Evolutionary conservation across 2,329 filamentous ascomycete species (phyloP).

Genomic region (Aureobasidium sp.): DNA sequence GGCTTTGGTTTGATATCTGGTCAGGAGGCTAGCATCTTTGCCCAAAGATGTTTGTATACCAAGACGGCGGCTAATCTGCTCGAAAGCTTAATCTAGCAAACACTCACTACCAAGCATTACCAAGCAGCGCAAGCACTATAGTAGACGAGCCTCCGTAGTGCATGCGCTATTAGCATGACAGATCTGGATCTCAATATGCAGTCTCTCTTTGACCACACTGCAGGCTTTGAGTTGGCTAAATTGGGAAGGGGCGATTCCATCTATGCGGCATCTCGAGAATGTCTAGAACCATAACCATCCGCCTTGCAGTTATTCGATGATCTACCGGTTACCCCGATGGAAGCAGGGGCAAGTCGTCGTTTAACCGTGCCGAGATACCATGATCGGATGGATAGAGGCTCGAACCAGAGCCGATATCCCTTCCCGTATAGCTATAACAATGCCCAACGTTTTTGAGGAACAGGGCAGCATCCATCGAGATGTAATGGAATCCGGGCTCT

Average conservation of each 20-base stretch:
- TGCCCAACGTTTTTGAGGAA: too few relatives aligned
- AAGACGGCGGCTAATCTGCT: neutral
- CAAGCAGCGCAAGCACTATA: neutral
- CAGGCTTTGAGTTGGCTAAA: neutral
- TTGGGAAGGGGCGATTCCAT: neutral
- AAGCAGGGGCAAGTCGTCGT: neutral
- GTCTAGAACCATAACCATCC: neutral
- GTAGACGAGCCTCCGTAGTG: neutral
- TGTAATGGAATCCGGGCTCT: too few relatives aligned
- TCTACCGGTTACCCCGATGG: neutral
- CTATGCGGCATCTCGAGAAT: neutral
- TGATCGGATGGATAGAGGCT: neutral
- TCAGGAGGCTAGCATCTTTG: neutral
- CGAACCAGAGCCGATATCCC: neutral
- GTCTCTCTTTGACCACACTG: neutral
- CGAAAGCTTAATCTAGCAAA: neutral
- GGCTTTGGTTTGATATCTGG: neutral
- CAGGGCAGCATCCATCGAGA: too few relatives aligned
- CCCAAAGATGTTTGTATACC: neutral
- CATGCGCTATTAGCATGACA: neutral
- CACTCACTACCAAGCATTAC: neutral
- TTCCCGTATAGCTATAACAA: neutral
- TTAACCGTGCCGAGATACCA: neutral
- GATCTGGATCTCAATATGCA: neutral
- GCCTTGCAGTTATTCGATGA: neutral